Evolutionary conservation across 2,329 filamentous ascomycete species (phyloP).

Genomic region (Incumbomyces lentus): DNA sequence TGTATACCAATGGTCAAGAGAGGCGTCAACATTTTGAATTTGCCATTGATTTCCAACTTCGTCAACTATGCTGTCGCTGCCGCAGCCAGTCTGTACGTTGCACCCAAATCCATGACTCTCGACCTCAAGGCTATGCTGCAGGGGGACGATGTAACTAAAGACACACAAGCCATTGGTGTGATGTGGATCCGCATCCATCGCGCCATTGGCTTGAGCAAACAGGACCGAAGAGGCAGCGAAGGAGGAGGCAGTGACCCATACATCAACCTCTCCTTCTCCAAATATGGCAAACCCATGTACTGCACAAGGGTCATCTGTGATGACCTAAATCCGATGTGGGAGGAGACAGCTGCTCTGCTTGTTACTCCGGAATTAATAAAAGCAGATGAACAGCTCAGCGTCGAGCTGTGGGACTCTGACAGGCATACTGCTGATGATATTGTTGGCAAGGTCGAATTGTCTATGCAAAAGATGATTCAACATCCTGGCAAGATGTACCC

Average conservation of each 20-base stretch:
- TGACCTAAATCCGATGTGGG: constrained; percentile 84
- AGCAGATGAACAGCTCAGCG: constrained; percentile 81
- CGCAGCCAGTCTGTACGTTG: constrained; percentile 81
- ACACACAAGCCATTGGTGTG: constrained; percentile 70
- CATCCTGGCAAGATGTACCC: constrained; percentile 89
- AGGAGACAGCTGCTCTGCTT: constrained; percentile 74
- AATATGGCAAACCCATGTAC: constrained; percentile 96
- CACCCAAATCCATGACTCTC: constrained; percentile 85
- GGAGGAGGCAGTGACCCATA: constrained; percentile 91
- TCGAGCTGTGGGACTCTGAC: constrained; percentile 95
- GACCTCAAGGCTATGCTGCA: constrained; percentile 84
- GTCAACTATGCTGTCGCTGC: constrained; percentile 90
- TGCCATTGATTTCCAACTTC: constrained; percentile 89
- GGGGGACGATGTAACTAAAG: constrained; percentile 86
- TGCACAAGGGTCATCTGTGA: constrained; percentile 94
- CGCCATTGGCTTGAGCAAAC: constrained; percentile 78
- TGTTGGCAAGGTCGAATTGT: constrained; percentile 86
- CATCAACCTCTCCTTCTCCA: constrained; percentile 88
- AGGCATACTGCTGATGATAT: constrained; percentile 86
- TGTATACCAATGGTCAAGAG: constrained; percentile 88
- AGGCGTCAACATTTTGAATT: constrained; percentile 80
- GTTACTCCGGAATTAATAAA: constrained; percentile 86
- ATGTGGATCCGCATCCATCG: constrained; percentile 87
- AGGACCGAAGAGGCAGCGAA: constrained; percentile 69
- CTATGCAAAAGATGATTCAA: constrained; percentile 89